These are phyloP conservation scores for Botrytis elliptica DNA, from an alignment of 2,329 filamentous ascomycete genomes.

Conservation along the genomic window DNA sequence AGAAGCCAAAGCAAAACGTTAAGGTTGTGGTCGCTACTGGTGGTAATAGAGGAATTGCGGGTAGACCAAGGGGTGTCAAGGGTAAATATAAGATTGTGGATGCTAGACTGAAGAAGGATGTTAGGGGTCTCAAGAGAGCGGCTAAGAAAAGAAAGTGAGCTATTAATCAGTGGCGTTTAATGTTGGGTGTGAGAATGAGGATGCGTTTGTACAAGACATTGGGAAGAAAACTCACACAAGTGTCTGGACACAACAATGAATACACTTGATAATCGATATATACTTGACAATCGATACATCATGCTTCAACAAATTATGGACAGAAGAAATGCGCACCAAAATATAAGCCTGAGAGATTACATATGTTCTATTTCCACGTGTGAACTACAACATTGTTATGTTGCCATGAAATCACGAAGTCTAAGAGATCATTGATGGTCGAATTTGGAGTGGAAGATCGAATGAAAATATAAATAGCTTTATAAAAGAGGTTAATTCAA, in stretches of 20 bases:
- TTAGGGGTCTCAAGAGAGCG: constrained; percentile 78
- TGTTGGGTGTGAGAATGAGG: background rate
- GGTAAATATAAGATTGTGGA: constrained; percentile 98
- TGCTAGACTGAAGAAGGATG: constrained; percentile 92
- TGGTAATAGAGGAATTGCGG: constrained; percentile 79
- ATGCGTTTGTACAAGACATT: background rate
- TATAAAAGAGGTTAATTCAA: background rate
- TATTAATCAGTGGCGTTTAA: background rate
- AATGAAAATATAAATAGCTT: background rate
- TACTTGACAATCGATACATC: background rate
- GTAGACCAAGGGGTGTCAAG: constrained; percentile 87
- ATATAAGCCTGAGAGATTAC: background rate
- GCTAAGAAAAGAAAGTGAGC: constrained; percentile 65
- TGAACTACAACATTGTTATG: background rate
- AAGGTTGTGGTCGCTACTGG: constrained; percentile 88
- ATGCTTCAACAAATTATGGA: background rate
- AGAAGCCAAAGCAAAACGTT: constrained; percentile 79
- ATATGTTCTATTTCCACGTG: background rate
- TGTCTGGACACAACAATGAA: background rate
- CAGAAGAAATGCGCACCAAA: background rate
- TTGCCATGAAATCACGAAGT: background rate
- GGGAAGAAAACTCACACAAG: background rate
- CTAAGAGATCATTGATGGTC: background rate
- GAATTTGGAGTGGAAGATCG: background rate
- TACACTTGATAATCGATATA: background rate